Conservation (phyloP, 116 monocot genomes). For the Dioscorea cayenensis region DNA sequence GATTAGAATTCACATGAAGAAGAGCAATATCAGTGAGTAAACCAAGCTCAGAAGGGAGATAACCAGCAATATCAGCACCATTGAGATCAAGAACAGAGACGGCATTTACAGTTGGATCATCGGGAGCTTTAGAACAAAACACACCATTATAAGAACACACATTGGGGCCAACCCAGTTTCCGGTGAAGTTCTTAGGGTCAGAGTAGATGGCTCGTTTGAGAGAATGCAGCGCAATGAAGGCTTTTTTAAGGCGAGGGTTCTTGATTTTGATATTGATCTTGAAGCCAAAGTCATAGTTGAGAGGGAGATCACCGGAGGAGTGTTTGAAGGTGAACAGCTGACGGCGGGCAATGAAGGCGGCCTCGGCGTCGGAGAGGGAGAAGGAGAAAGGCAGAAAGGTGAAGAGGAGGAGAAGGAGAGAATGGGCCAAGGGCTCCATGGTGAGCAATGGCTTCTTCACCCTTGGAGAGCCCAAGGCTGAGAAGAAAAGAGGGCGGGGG, state of each 20-base stretch:
- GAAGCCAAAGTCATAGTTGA: conserved; percentile 35
- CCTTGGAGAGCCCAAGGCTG: conserved; percentile 27
- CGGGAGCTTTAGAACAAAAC: conserved; percentile 25
- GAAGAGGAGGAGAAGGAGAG: conserved; percentile 2
- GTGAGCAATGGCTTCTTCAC: conserved; percentile 7
- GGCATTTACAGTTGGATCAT: conserved; percentile 14
- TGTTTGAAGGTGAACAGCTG: conserved; percentile 28
- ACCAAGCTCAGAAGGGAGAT: conserved; percentile 30
- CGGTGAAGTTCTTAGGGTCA: conserved; percentile 33
- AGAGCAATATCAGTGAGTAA: conserved; percentile 28
- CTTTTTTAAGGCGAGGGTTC: conserved; percentile 20
- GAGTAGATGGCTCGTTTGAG: conserved; percentile 36
- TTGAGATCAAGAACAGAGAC: conserved; percentile 30
- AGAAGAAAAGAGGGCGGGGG: neutral
- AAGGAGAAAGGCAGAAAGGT: conserved; percentile 10
- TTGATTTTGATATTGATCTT: conserved; percentile 21
- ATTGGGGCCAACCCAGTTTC: conserved; percentile 37
- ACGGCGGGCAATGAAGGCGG: conserved; percentile 35
- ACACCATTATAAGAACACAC: conserved; percentile 29
- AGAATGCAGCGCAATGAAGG: conserved; percentile 22
- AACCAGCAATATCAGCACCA: conserved; percentile 34
- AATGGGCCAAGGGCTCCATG: conserved; percentile 42
- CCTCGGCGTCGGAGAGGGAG: conserved; percentile 29
- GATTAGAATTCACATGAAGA: conserved; percentile 31
- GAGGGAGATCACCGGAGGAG: conserved; percentile 31